Evolutionary conservation across 768 basidiomycete species (phyloP), one percentile per base, ranked within the genome.

Genomic region (Phaeotremella skinneri): DNA sequence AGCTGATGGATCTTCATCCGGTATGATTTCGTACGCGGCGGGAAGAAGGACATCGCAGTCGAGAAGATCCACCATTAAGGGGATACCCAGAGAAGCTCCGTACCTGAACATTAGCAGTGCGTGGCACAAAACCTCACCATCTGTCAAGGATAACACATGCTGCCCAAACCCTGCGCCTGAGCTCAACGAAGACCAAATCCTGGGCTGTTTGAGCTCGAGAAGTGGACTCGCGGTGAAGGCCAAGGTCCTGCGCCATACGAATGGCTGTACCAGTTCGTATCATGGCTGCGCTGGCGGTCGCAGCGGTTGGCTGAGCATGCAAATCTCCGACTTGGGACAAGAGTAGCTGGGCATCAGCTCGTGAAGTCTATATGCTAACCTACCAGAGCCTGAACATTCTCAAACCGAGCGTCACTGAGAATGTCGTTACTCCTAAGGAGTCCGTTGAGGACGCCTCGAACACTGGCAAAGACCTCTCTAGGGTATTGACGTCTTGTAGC

Each of bases 211-310:
- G 55, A 3, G 72, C 74, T 31, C 87, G 86, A 1, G 71, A 60
- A 4, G 75, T 68, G 75, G 93, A 91, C 45, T 93, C 90, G 25
- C 96, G 84, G 76, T 98, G 94, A 51, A 99, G 78, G 2, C 96
- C 96, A 27, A 99, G 81, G 73, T 98, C 94, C 79, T 99, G 96
- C 3, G 94, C 96, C 94, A 97, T 91, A 67, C 92, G 83, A 63
- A 93, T 86, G n/a, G 90, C 72, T 26, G 85, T 82, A n/a, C 90
- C 90, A 23, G 90, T 79, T 43, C 92, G 83, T 56, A 91, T 83
- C 85, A 91, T 90, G 34, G 91, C 78, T 6, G 90, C 90, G 27
- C 89, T 91, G 54, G 93, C 78, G 1, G 90, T 90, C 51, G 83
- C 87, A 21, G 91, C 87, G 2, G 91, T 88, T 72, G 85, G 90